Conservation (phyloP, 768 basidiomycete genomes). For the Mycena vitilis region DNA sequence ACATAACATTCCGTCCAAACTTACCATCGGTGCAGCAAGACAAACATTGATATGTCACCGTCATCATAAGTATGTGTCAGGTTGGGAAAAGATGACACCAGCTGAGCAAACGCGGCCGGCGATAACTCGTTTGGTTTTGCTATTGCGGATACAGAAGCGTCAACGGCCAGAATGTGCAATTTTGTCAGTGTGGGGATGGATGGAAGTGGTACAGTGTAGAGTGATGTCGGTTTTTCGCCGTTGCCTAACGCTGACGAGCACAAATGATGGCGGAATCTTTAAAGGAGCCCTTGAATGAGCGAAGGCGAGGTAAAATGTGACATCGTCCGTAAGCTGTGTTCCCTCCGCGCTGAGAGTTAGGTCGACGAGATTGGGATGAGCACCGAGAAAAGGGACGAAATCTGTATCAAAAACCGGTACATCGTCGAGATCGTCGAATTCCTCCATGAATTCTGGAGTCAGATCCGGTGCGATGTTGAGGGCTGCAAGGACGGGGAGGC, state of each 20-base stretch:
- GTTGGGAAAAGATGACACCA: conserved; percentile 4
- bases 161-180: background rate
- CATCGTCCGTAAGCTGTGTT: background rate
- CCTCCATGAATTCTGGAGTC: too few relatives aligned
- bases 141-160: background rate
- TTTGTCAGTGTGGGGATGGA: background rate
- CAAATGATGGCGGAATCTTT: conserved; percentile 6
- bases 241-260: background rate
- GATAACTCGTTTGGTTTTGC: conserved; percentile 5
- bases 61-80: too few relatives aligned
- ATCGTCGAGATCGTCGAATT: too few relatives aligned
- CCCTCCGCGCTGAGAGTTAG: background rate
- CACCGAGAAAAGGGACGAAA: conserved; percentile 4
- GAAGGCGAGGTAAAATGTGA: background rate
- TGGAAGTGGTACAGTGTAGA: background rate
- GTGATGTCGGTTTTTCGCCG: background rate
- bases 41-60: conserved; percentile 10
- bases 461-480: background rate
- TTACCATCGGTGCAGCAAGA: background rate
- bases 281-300: conserved; percentile 13
- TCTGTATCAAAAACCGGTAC: background rate
- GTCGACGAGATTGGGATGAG: conserved; percentile 4
- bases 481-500: background rate
- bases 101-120: background rate
- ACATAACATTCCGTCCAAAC: background rate